These are phyloP conservation scores for Rhytidiadelphus loreus DNA, from an alignment of 225 moss, liverwort and hornwort species.

Conservation along the genomic window DNA sequence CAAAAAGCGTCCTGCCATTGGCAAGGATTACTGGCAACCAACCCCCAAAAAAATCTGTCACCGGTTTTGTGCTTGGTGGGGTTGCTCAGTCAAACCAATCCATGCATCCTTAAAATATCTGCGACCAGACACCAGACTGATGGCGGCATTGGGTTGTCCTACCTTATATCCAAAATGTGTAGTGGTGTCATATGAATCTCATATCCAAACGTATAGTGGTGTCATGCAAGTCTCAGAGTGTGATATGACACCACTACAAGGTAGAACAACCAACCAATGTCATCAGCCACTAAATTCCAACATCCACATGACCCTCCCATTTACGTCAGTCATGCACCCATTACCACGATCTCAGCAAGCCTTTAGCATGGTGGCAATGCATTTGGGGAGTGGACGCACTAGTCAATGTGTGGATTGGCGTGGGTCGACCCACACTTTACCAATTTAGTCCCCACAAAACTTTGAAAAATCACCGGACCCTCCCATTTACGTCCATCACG, in stretches of 20 bases:
- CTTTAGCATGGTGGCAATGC: too few relatives aligned
- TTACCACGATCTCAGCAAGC: too few relatives aligned
- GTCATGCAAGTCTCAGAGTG: too few relatives aligned
- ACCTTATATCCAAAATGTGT: too few relatives aligned
- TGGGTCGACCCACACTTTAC: background rate
- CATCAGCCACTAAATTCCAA: background rate
- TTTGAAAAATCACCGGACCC: background rate
- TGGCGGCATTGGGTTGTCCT: too few relatives aligned
- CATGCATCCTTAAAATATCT: background rate
- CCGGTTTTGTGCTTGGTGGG: background rate
- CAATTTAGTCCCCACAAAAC: background rate
- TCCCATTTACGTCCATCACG: too few relatives aligned
- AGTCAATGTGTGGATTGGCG: rapidly evolving
- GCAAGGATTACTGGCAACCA: background rate
- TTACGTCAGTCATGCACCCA: too few relatives aligned
- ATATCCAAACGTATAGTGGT: too few relatives aligned
- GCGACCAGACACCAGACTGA: too few relatives aligned
- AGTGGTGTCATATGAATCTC: too few relatives aligned
- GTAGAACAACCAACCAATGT: background rate
- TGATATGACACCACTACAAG: background rate
- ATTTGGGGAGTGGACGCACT: too few relatives aligned
- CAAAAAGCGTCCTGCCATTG: background rate
- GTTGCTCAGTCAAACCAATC: background rate
- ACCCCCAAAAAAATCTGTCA: background rate
- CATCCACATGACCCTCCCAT: background rate